These are phyloP conservation scores for Colletotrichum incanum DNA, from an alignment of 2,329 filamentous ascomycete species.

Conservation along the genomic window DNA sequence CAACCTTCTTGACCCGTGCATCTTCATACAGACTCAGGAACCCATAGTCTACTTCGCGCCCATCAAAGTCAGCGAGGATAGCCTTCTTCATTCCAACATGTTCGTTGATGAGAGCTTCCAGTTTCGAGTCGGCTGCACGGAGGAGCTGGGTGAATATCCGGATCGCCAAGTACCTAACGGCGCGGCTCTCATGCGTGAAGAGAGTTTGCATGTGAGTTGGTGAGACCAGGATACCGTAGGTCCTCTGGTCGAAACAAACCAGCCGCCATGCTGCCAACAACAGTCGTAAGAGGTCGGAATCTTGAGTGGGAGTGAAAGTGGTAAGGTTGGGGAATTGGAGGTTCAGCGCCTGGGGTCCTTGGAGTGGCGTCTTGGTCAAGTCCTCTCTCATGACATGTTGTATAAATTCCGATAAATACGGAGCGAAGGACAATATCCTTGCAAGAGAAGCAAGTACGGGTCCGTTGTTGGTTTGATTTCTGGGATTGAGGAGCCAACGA, in stretches of 20 bases:
- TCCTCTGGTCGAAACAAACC: constrained; percentile 80
- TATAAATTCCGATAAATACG: constrained; percentile 83
- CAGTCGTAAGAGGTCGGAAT: constrained; percentile 53
- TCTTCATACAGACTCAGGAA: constrained; percentile 77
- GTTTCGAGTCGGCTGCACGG: constrained; percentile 83
- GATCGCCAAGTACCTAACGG: constrained; percentile 85
- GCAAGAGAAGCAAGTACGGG: constrained; percentile 80
- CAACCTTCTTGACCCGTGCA: constrained; percentile 63
- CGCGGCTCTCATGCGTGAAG: constrained; percentile 72
- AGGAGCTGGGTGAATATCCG: constrained; percentile 86
- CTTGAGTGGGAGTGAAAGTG: constrained; percentile 21
- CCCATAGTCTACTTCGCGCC: constrained; percentile 81
- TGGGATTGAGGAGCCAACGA: constrained; percentile 76
- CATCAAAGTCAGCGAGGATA: constrained; percentile 83
- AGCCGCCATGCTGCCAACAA: constrained; percentile 85
- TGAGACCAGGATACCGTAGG: constrained; percentile 76
- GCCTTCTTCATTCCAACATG: constrained; percentile 74
- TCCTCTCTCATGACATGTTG: constrained; percentile 59
- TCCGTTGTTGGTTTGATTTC: constrained; percentile 55
- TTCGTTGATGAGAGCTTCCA: constrained; percentile 78
- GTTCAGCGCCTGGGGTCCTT: constrained; percentile 32
- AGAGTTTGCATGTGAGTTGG: constrained; percentile 79
- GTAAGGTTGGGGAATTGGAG: constrained; percentile 38
- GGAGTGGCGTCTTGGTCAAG: constrained; percentile 28
- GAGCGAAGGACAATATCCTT: constrained; percentile 85